phyloP scores from a whole-genome alignment of 805 yeast genomes.

The Kodamaea jinghongensis region DNA sequence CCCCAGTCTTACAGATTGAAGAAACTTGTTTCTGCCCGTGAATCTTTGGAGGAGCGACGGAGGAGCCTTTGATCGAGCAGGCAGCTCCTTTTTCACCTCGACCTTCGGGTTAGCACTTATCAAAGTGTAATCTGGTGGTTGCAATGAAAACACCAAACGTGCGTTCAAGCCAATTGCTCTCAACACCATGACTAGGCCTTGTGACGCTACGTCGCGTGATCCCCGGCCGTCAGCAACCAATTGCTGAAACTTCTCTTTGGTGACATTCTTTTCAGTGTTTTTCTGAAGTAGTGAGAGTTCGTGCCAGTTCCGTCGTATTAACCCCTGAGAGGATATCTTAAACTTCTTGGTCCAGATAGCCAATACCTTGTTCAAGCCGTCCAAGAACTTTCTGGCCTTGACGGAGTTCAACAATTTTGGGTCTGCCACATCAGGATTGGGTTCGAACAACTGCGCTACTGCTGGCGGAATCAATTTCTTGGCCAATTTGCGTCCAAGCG shows the following conservation, averaged over 20 bases:
- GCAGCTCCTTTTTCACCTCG: constrained; percentile 7
- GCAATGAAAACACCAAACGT: constrained; percentile 77
- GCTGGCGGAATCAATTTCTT: constrained; percentile 46
- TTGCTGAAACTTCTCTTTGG: constrained; percentile 42
- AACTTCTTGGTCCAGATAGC: constrained; percentile 57
- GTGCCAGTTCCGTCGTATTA: constrained; percentile 36
- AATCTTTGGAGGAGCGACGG: not conserved
- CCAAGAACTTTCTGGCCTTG: constrained; percentile 66
- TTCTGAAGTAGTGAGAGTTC: constrained; percentile 23
- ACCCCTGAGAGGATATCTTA: constrained; percentile 42
- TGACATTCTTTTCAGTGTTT: constrained; percentile 24
- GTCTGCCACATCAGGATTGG: constrained; percentile 10
- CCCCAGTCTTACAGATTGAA: constrained; percentile 10
- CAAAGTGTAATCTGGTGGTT: constrained; percentile 80
- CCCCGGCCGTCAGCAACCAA: constrained; percentile 54
- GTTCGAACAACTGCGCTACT: constrained; percentile 44
- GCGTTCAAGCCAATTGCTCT: constrained; percentile 70
- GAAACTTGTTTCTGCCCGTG: constrained; percentile 16
- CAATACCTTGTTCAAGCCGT: constrained; percentile 70
- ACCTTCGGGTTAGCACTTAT: constrained; percentile 15
- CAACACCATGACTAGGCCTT: constrained; percentile 77
- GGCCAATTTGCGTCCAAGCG: constrained; percentile 37
- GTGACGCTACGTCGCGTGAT: constrained; percentile 75
- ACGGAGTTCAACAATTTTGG: constrained; percentile 27
- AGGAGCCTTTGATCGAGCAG: not conserved